Base-by-base conservation (phyloP, 2,329 filamentous ascomycete species). In the Fusarium kyushuense region DNA sequence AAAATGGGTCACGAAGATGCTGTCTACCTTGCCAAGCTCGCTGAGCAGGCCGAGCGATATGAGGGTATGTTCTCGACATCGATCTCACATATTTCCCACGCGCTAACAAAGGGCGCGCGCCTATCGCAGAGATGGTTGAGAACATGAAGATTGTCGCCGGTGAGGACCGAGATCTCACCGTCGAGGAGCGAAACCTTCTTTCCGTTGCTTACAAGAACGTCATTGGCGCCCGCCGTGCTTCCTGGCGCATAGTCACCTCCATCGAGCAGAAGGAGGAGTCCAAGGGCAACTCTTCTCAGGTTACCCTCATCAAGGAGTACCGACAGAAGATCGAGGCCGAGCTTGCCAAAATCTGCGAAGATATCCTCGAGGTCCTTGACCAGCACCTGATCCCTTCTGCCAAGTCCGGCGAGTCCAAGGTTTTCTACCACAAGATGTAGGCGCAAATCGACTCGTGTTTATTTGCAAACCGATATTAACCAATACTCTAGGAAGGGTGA, bases 121-220 rank as follows among this genome's bases (percentile, higher is more conserved):
- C 79, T 95, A 36, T 53, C 36, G 23, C 54, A 69, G 96, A 98
- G 86, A 98, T 98, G 96, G 96, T 98, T 77, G 94, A 90, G 80
- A 97, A 95, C 87, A 98, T 98, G 96, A 98, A 98, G 93, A 94
- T 97, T 91, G 96, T 98, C 78, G 95, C 95, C 84, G 96, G 97
- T 86, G 82, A 90, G 76, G 88, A 87, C 76, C 87, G 88, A 77
- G 92, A 94, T 84, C 90, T 95, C 78, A 91, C 90, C 72, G 95
- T 98, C 76, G 96, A 98, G 83, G 96, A 99, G 90, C 93, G 96
- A 84, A 98, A 98, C 87, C 92, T 99, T 72, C 91, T 99, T 74
- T 97, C 93, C 72, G 96, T 98, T 79, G 96, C 96, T 81, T 99
- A 99, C 92, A 99, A 99, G 92, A 99, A 99, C 85, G 96, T 99